Evolutionary conservation across 2,329 filamentous ascomycete species (phyloP), one percentile per base, ranked within the genome.

Genomic region (Penicillium sp.): DNA sequence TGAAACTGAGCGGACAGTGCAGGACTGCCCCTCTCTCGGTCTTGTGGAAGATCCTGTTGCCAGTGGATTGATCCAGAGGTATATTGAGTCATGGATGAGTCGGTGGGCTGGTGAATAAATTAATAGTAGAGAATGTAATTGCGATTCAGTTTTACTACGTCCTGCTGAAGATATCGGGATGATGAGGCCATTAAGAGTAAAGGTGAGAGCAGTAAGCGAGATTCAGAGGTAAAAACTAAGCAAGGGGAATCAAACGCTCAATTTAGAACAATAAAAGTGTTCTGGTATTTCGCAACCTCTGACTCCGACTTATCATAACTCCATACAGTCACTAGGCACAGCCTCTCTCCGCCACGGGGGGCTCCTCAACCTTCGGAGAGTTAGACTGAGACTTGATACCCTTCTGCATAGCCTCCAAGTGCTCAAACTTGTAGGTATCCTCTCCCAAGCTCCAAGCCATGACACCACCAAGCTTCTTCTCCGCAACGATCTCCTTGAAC

Each of bases 401-500:
- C 42, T 68, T 46, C 60, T 68, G 71, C 67, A 81, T 76, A 4
- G 74, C 72, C 55, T 69, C 66, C 10, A 83, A 54, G 62, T 80
- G 80, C 41, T 59, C 68, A 66, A 72, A 80, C 29, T 74, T 61
- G 29, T 69, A 65, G 10, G 69, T 75, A 64, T 91, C 88, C 71
- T 91, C 87, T 2, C 86, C 88, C 55, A 91, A 65, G 21, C 85
- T 87, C 88, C 87, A 91, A 0, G 87, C 87, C 79, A 91, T 90
- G 5, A 89, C 83, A 16, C 89, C 88, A 1, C 88, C 87, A 0
- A 91, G 69, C 1, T 75, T 70, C 65, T 81, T 79, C 32, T 76
- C 75, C 31, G 77, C 73, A 3, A 89, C 77, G 35, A 91, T 79
- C 5, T 80, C 68, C 4, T 78, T 72, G 55, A 90, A 83, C 73